phyloP scores from a whole-genome alignment of 371 early-diverging fungal species.

The Mucor indicus region DNA sequence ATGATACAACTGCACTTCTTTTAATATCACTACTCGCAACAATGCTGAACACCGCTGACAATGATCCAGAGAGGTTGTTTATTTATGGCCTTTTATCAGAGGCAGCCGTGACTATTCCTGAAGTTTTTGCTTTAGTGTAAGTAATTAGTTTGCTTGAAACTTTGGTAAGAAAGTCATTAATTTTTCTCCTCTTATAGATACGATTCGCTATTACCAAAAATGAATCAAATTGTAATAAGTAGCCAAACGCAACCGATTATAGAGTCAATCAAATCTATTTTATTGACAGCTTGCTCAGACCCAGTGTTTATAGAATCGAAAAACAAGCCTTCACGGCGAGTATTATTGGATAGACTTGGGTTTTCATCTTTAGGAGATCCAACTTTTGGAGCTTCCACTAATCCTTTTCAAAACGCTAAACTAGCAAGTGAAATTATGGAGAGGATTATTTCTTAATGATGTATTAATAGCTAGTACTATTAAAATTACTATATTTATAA shows the following conservation, averaged over 20 bases:
- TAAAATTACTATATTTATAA: too few relatives aligned
- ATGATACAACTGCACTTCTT: conserved; percentile 63
- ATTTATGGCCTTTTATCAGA: conserved; percentile 81
- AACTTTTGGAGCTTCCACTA: conserved; percentile 25
- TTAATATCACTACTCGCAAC: conserved; percentile 70
- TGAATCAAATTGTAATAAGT: conserved; percentile 66
- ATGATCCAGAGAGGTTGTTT: conserved; percentile 77
- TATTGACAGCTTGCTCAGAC: conserved; percentile 67
- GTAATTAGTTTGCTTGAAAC: conserved; percentile 1
- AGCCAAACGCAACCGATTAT: conserved; percentile 64
- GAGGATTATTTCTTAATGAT: conserved; percentile 46
- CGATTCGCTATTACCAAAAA: conserved; percentile 63
- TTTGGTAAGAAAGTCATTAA: background rate
- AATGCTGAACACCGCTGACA: conserved; percentile 76
- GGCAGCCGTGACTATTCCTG: conserved; percentile 68
- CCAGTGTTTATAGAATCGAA: conserved; percentile 38
- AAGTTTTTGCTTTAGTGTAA: conserved; percentile 74
- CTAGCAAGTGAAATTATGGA: conserved; percentile 55
- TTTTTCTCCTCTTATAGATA: conserved; percentile 37
- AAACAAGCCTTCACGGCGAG: conserved; percentile 31
- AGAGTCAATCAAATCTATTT: conserved; percentile 67
- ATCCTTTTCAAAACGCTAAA: conserved; percentile 32
- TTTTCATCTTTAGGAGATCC: conserved; percentile 24
- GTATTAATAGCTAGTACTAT: too few relatives aligned
- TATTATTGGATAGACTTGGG: conserved; percentile 48